Base-by-base conservation (phyloP, 257 asterid species). In the Solanum chilense region DNA sequence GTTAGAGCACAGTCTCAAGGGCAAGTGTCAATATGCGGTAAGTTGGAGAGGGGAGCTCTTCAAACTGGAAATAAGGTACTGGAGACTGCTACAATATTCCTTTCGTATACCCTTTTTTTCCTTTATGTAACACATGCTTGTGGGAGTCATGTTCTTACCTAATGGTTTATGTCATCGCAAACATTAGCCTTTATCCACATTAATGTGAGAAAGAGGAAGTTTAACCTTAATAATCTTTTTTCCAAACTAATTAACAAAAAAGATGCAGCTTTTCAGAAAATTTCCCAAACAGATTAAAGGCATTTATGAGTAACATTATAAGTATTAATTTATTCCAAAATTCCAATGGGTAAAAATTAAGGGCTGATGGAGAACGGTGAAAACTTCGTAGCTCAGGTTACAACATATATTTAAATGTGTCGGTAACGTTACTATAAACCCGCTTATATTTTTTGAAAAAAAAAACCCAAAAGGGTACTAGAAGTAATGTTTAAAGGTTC, bases 1-100 rank as follows among this genome's bases (percentile, higher is more conserved):
- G 92, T 94, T 29, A 95, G 94, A 92, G 91, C 96, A 71, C 96
- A 93, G 83, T 91, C 99, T 87, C 99, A 97, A 85, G 96, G 94
- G 78, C 98, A 92, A 85, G 94, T 93, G 74, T 91, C 94, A 73
- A 94, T 88, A 27, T 92, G 95, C 58, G 99, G 99, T 90, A 96
- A 96, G 90, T 89, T 97, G 93, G 99, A 95, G 94, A 88, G 88
- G 86, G 99, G 99, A 87, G 98, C 98, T 84, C 89, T 97, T 86
- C 92, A 92, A 87, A 84, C 91, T 49, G 99, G 99, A 89, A 91
- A 85, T 64, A 96, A 97, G 99, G 99, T 96, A 47, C 33, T 56
- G 27, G 45, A 88, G 86, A 78, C 68, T 87, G 80, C 39, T 78
- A 47, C 18, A 86, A 35, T 29, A 27, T 60, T 71, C 41, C 58